Conservation (phyloP, 164 flowering plant species). For the Houttuynia cordata region DNA sequence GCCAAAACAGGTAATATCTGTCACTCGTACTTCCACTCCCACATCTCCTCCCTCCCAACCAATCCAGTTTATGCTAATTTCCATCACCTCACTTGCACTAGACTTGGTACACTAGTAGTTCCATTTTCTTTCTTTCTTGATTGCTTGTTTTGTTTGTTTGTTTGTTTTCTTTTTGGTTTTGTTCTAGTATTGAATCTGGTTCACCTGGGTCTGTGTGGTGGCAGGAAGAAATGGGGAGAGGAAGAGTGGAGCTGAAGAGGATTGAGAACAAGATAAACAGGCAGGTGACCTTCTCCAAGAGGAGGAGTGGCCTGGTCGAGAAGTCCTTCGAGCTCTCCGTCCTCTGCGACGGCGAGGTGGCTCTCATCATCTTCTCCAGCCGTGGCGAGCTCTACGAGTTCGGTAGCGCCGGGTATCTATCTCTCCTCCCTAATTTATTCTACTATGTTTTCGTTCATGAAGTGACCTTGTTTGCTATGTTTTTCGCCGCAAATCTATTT, state of each 20-base stretch:
- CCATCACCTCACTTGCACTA: neutral
- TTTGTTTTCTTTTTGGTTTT: neutral
- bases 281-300: slow-evolving; percentile 73
- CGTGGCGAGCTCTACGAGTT: slow-evolving; percentile 73
- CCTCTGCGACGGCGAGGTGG: slow-evolving; percentile 73
- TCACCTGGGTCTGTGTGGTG: neutral
- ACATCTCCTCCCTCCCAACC: too few species aligned
- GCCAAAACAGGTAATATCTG: slow-evolving; percentile 4
- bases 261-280: slow-evolving; percentile 81
- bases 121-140: too few species aligned
- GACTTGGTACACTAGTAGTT: too few species aligned
- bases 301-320: slow-evolving; percentile 65
- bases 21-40: too few species aligned
- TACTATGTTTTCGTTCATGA: neutral
- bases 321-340: slow-evolving; percentile 75
- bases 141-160: too few species aligned
- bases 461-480: neutral
- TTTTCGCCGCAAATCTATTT: neutral
- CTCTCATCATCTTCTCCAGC: slow-evolving; percentile 66
- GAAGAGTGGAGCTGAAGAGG: slow-evolving; percentile 72
- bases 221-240: slow-evolving; percentile 53
- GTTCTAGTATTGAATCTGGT: neutral
- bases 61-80: too few species aligned
- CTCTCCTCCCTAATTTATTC: neutral
- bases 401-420: slow-evolving; percentile 54